Percentiles rank a stretch among this genome's conserved stretches.
phyloP scores from a whole-genome alignment of 129 eudicot genomes.

The Artemisia argyi region DNA sequence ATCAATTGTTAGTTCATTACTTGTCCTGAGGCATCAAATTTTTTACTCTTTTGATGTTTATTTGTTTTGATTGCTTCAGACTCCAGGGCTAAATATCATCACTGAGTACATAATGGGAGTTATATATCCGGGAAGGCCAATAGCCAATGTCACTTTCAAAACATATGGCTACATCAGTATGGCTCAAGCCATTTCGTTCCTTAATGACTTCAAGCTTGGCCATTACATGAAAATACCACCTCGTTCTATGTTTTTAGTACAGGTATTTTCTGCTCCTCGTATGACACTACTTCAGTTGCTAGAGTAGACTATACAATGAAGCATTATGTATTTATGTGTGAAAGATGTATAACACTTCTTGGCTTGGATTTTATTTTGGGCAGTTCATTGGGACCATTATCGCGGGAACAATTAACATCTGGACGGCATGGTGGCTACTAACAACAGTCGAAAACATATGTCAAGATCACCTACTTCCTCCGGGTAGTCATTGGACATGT shows the following conservation, averaged over 20 bases:
- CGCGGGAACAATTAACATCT: conserved; percentile 65
- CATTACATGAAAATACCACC: conserved; percentile 96
- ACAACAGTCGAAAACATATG: conserved; percentile 49
- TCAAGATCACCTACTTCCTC: conserved; percentile 45
- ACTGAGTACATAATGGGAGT: conserved; percentile 75
- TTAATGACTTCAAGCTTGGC: conserved; percentile 72
- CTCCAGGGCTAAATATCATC: conserved; percentile 81
- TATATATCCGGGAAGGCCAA: conserved; percentile 71
- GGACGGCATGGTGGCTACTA: conserved; percentile 77
- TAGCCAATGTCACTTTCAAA: conserved; percentile 80
- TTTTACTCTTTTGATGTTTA: background rate
- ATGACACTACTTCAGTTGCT: too few species aligned
- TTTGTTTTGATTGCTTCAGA: conserved; percentile 25
- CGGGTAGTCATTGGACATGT: conserved; percentile 81
- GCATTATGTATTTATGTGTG: background rate
- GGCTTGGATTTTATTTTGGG: background rate
- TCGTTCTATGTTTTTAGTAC: conserved; percentile 77
- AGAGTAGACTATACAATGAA: too few species aligned
- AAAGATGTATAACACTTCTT: background rate
- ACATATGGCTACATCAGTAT: conserved; percentile 80
- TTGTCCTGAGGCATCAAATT: background rate
- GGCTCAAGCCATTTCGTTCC: conserved; percentile 70
- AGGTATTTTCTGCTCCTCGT: conserved; percentile 37
- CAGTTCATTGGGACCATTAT: conserved; percentile 68
- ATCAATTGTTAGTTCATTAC: background rate